phyloP scores from a whole-genome alignment of 2,329 filamentous ascomycete genomes.

The Davidsoniella virescens region DNA sequence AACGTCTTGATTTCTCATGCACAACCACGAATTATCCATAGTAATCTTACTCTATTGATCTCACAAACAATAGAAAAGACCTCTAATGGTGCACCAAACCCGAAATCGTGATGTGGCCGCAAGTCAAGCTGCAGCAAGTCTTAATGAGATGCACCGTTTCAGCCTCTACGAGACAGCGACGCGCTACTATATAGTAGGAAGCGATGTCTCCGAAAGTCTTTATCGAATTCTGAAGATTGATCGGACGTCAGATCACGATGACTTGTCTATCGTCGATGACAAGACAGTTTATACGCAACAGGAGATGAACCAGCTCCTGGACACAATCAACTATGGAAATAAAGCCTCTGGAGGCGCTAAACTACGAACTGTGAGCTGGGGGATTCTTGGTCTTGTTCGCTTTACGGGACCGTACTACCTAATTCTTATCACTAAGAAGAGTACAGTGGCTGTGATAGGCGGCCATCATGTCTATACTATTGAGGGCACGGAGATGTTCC shows the following conservation, averaged over 20 bases:
- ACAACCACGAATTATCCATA: no score
- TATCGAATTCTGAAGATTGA: slow-evolving; percentile 94
- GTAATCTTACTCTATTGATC: neutral
- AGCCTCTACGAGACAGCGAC: slow-evolving; percentile 93
- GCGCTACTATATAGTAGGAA: slow-evolving; percentile 85
- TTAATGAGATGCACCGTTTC: slow-evolving; percentile 61
- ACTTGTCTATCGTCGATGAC: slow-evolving; percentile 78
- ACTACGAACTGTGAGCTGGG: slow-evolving; percentile 82
- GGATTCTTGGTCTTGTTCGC: slow-evolving; percentile 81
- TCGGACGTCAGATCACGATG: slow-evolving; percentile 59
- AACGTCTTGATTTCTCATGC: no score
- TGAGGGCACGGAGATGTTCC: slow-evolving; percentile 81
- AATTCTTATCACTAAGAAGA: slow-evolving; percentile 89
- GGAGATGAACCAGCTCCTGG: slow-evolving; percentile 85
- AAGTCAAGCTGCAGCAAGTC: no score
- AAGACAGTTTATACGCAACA: slow-evolving; percentile 85
- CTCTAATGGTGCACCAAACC: no score
- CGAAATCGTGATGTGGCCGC: no score
- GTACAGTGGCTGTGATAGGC: slow-evolving; percentile 87
- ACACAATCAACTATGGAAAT: slow-evolving; percentile 90
- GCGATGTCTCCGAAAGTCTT: slow-evolving; percentile 73
- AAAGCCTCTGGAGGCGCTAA: slow-evolving; percentile 78
- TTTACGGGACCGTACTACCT: slow-evolving; percentile 97
- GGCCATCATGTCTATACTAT: slow-evolving; percentile 94
- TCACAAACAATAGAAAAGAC: neutral